phyloP scores from a whole-genome alignment of 2,329 filamentous ascomycete species.

The Neonectria sp. region DNA sequence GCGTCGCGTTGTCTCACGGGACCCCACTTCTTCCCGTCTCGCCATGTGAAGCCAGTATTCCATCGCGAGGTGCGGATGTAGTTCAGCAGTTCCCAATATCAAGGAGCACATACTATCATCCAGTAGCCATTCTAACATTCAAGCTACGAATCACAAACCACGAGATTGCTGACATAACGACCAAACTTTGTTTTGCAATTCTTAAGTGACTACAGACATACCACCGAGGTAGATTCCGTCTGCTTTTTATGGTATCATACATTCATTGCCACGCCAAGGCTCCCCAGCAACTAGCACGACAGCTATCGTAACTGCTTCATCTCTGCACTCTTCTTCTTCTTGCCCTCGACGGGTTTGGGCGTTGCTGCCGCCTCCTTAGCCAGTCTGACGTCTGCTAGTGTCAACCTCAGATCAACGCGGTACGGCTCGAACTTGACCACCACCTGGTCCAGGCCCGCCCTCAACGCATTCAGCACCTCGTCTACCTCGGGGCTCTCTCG shows the following conservation, averaged over 20 bases:
- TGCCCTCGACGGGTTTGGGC: slow-evolving; percentile 46
- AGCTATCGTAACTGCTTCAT: slow-evolving; percentile 48
- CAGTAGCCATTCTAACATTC: too few species aligned
- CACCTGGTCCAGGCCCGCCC: slow-evolving; percentile 75
- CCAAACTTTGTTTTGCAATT: neutral
- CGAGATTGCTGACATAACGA: neutral
- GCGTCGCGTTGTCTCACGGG: neutral
- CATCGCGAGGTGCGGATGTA: too few species aligned
- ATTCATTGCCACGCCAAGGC: slow-evolving; percentile 41
- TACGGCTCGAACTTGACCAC: slow-evolving; percentile 83
- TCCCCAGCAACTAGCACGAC: slow-evolving; percentile 13
- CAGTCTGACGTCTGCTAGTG: slow-evolving; percentile 77
- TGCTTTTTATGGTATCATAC: slow-evolving; percentile 47
- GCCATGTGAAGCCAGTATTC: neutral
- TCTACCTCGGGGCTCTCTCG: slow-evolving; percentile 78
- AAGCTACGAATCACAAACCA: neutral
- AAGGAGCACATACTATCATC: too few species aligned
- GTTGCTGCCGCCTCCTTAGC: slow-evolving; percentile 76
- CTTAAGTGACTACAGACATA: neutral
- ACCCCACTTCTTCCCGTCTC: neutral
- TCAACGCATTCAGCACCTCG: slow-evolving; percentile 75
- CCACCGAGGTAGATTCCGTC: slow-evolving; percentile 10
- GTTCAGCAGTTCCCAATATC: too few species aligned
- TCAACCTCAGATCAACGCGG: slow-evolving; percentile 78
- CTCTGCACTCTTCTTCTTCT: slow-evolving; percentile 46